Percentiles rank a stretch among this genome's conserved stretches.
These are phyloP conservation scores for Straminergon stramineum DNA, from an alignment of 225 moss, liverwort and hornwort genomes.

Conservation along the genomic window DNA sequence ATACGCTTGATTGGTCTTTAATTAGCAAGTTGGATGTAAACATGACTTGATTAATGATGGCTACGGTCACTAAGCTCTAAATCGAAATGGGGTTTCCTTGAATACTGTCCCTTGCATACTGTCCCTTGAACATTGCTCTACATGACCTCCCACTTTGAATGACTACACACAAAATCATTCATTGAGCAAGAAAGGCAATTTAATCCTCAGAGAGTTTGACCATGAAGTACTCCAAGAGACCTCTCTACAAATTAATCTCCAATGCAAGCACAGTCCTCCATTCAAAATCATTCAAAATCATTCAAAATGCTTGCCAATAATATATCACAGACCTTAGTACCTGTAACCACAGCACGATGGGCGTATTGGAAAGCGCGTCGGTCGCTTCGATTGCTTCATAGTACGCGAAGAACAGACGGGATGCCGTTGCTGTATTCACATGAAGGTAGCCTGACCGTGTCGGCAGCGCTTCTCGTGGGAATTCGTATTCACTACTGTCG, in stretches of 20 bases:
- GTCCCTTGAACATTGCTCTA: no score
- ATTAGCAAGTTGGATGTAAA: not conserved
- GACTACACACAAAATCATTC: not conserved
- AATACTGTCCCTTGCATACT: no score
- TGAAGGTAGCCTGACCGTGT: constrained; percentile 39
- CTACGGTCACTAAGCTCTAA: not conserved
- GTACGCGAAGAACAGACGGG: constrained; percentile 34
- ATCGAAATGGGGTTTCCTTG: not conserved
- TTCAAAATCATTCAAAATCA: not conserved
- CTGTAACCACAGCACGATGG: constrained; percentile 40
- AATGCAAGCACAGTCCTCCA: not conserved
- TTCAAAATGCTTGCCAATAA: not conserved
- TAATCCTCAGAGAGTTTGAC: not conserved
- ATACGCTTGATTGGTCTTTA: not conserved
- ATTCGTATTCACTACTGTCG: not conserved
- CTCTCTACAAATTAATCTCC: not conserved
- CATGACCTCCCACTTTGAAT: not conserved
- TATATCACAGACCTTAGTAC: not conserved
- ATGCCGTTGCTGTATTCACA: constrained; percentile 17
- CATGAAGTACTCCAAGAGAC: not conserved
- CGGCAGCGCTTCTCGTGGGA: constrained; percentile 21
- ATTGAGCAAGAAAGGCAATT: not conserved
- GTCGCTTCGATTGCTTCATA: constrained; percentile 33
- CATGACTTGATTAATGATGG: not conserved
- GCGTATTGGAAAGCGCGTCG: constrained; percentile 15